Evolutionary conservation across 23 red algal species (phyloP).

Genomic region (Chondrus crispus): DNA sequence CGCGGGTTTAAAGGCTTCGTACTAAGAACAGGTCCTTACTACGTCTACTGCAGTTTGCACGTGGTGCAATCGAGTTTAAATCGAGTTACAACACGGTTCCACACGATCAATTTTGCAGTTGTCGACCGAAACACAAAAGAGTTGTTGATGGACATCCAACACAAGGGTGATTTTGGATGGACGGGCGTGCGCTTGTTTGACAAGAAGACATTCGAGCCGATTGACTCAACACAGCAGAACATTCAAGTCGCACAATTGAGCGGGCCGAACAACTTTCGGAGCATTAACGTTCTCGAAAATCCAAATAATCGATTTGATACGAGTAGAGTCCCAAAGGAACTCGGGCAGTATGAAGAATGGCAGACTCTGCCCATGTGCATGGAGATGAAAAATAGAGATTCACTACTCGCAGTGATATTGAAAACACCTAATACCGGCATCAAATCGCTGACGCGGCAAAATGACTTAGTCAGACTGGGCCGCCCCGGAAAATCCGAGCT

Average conservation of each 20-base stretch:
- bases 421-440: constrained; percentile 17
- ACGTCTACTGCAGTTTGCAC: constrained; percentile 20
- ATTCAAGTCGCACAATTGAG: neutral
- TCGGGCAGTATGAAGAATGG: constrained; percentile 36
- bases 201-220: neutral
- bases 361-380: constrained; percentile 4
- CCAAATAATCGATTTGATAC: neutral
- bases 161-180: constrained; percentile 54
- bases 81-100: constrained; percentile 10
- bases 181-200: neutral
- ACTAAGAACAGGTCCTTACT: neutral
- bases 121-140: neutral
- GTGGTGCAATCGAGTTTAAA: constrained; percentile 1
- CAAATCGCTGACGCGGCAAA: neutral
- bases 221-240: neutral
- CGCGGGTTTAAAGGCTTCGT: constrained; percentile 36
- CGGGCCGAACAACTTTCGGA: neutral
- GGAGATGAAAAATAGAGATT: neutral
- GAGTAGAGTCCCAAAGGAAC: neutral
- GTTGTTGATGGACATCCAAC: constrained; percentile 1
- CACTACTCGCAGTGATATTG: neutral
- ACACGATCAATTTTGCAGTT: constrained; percentile 25
- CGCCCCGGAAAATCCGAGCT: neutral
- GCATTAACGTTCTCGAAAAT: constrained; percentile 9
- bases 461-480: constrained; percentile 24